Base-by-base conservation (phyloP, 2,329 filamentous ascomycete genomes). In the Cladophialophora exuberans region DNA sequence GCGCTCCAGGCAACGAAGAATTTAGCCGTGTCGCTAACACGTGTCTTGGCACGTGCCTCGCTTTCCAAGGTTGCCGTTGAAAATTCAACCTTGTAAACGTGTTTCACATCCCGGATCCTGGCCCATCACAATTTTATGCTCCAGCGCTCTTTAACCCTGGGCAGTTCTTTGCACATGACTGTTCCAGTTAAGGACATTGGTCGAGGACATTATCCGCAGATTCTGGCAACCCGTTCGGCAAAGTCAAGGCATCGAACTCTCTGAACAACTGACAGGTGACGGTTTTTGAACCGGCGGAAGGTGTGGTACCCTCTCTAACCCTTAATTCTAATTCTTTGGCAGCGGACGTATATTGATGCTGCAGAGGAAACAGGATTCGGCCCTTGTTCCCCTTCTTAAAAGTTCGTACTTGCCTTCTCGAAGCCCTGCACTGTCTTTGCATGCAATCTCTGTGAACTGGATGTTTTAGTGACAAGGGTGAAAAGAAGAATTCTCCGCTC, bases 91-190 rank as follows among this genome's bases (percentile, higher is more conserved):
- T 45, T 10, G 42, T 45, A n/a, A 3, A 45, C 17, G 28, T 45
- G 42, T 45, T 45, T 18, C 42, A 30, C 17, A 30, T 9, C 42
- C 42, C 18, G 28, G 42, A 18, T n/a, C 42, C 42, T 17, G 23
- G 20, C 13, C 22, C 39, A 22, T 10, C 39, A 42, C 20, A 42
- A 25, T 11, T 17, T 25, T 22, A n/a, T n/a, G n/a, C n/a, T n/a
- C n/a, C n/a, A 6, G 39, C 22, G 13, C 13, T 2, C 4, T 6
- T 42, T 7, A 10, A 42, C 7, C 22, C 22, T 22, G n/a, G 22
- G 18, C 39, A 42, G 22, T 26, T 42, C n/a, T n/a, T 20, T 25
- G 23, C 39, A 26, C 39, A 42, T 42, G 22, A 42, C 22, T 22
- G 3, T 11, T 18, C n/a, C 11, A 22, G 10, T 22, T 13, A 11